Conservation (phyloP, 73 alveolate species). For the Tetrahymena malaccensis region DNA sequence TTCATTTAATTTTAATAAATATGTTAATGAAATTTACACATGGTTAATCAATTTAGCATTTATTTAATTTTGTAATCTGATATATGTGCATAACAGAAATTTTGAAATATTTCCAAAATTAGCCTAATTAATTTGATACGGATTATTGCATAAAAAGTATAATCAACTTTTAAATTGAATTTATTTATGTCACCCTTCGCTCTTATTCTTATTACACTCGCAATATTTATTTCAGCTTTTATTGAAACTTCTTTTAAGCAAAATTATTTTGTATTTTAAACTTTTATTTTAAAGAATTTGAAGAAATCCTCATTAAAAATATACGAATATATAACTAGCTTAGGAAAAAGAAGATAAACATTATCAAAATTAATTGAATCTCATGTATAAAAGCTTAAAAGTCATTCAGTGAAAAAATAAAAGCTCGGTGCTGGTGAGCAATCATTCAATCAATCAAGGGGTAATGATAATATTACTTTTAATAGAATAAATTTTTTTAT, state of each 20-base stretch:
- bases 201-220: neutral
- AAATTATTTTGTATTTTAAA: too few species aligned
- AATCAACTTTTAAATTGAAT: neutral
- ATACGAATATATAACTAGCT: neutral
- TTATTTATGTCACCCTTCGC: neutral
- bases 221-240: neutral
- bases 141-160: neutral
- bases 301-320: neutral
- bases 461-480: neutral
- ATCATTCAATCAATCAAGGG: neutral
- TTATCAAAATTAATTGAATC: neutral
- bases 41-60: neutral
- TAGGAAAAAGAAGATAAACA: neutral
- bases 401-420: neutral
- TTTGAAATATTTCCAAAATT: neutral
- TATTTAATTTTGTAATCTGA: neutral
- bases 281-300: too few species aligned
- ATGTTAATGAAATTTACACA: neutral
- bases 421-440: neutral
- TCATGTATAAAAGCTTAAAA: neutral
- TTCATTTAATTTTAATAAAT: neutral
- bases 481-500: neutral
- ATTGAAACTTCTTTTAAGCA: neutral
- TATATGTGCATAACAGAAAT: neutral
- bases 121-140: neutral